These are phyloP conservation scores for Chrysosporium queenslandicum DNA, from an alignment of 2,329 filamentous ascomycete species.

Conservation along the genomic window DNA sequence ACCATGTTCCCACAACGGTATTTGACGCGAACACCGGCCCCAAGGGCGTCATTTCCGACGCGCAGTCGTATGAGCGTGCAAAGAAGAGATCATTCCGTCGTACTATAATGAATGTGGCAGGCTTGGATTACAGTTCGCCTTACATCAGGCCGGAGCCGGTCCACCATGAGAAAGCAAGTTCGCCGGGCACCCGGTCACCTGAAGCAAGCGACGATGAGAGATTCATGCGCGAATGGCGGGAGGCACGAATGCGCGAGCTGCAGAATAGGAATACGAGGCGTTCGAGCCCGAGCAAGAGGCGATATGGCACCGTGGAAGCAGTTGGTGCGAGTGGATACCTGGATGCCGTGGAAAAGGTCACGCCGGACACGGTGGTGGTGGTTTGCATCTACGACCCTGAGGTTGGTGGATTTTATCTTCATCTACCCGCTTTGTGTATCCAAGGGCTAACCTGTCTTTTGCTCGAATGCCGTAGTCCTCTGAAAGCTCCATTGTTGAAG, in stretches of 20 bases:
- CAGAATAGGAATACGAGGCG: constrained; percentile 50
- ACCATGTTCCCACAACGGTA: constrained; percentile 37
- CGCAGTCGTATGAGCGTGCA: constrained; percentile 41
- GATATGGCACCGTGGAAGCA: constrained; percentile 68
- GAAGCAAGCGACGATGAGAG: constrained; percentile 52
- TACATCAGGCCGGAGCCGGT: not conserved
- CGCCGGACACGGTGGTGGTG: constrained; percentile 69
- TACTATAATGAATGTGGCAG: constrained; percentile 32
- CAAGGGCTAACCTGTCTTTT: not conserved
- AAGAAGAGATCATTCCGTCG: constrained; percentile 40
- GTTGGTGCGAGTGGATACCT: constrained; percentile 88
- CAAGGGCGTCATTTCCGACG: constrained; percentile 44
- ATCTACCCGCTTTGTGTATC: not conserved
- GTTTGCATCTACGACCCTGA: constrained; percentile 87
- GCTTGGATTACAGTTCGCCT: constrained; percentile 21
- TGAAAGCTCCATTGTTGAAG: constrained; percentile 68
- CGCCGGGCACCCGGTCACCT: constrained; percentile 17
- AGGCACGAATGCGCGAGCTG: constrained; percentile 69
- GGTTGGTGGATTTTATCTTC: constrained; percentile 8
- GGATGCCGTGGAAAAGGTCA: constrained; percentile 89
- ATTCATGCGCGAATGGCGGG: constrained; percentile 79
- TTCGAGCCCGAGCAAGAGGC: constrained; percentile 64
- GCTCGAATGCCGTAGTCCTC: too few species aligned
- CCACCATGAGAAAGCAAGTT: not conserved
- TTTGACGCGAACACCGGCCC: constrained; percentile 44